Base-by-base conservation (phyloP, 1,284 basidiomycete genomes). In the Cryptococcus floricola region DNA sequence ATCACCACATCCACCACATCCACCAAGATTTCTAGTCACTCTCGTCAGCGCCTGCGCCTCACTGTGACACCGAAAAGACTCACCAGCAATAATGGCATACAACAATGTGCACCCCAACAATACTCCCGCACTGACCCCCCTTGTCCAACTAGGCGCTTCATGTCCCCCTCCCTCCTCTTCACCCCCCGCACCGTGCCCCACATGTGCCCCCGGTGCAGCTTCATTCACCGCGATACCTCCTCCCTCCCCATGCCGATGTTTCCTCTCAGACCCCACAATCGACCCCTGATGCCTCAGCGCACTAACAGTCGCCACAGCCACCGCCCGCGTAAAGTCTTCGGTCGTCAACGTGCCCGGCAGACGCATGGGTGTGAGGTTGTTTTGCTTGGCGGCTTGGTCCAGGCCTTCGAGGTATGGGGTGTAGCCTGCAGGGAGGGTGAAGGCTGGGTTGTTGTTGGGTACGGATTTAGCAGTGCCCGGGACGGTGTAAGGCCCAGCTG, bases 1-100 rank as follows among this genome's bases (percentile, higher is more conserved):
- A 99, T 81, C 2, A 98, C 87, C 28, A 94, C 91, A 69, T 99
- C 96, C 10, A 99, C 95, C 7, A 97, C 92, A 59, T 95, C 89
- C 39, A 98, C 87, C 25, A 98, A 82, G 49, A 98, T 83, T 74
- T 98, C 95, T 91, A 37, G 23, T 23, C 10, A 18, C 14, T 34
- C 16, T 2, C 28, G n/a, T 50, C 39, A 48, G 54, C 16, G n/a
- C 23, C 19, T 12, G 23, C 25, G 7, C 27, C 16, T 16, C 16
- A 48, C 23, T 16, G 10, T 16, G 14, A 18, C 3, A 9, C 25
- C n/a, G 23, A 3, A 14, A 8, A 4, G 34, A 80, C 85, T 50
- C 65, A 92, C 91, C 92, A 57, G 95, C 96, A 69, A 99, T 98
- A 58, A 92, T 77, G 23, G 96, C 96, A 79, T 98, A 99, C 18